Evolutionary conservation across 139 green algal genomes (phyloP).

Genomic region (Eudorina sp.): DNA sequence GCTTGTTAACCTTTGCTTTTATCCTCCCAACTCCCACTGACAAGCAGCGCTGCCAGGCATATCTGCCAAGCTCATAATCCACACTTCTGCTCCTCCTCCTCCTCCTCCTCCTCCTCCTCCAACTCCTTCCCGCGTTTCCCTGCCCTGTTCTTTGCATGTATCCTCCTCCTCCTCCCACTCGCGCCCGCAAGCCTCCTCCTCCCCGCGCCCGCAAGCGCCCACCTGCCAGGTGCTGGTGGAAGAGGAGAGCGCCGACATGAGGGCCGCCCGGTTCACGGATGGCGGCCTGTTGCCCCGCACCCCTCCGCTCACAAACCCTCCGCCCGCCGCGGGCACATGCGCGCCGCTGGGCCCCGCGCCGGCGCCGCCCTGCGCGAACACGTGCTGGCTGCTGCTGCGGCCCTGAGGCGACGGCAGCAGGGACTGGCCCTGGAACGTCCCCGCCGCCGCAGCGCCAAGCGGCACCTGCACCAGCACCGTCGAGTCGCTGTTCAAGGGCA

Average conservation of each 20-base stretch:
- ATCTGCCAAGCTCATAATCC: background rate
- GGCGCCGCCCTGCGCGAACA: background rate
- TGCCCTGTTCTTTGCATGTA: background rate
- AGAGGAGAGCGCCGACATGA: background rate
- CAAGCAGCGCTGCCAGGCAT: background rate
- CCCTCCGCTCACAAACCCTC: background rate
- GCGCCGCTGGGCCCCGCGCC: background rate
- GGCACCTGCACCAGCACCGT: background rate
- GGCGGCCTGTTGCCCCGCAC: background rate
- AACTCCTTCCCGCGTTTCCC: background rate
- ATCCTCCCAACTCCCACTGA: background rate
- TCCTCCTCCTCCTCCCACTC: no score
- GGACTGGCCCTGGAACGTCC: background rate
- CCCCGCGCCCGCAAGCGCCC: background rate
- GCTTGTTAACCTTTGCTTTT: no score
- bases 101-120: background rate
- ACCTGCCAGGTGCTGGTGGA: conserved; percentile 29
- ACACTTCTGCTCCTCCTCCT: background rate
- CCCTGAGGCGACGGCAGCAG: background rate
- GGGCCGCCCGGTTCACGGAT: background rate
- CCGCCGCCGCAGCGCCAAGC: background rate
- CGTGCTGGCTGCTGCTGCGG: background rate
- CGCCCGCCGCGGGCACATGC: background rate
- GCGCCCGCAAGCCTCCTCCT: background rate
- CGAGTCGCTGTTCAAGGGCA: background rate